Percentiles rank a stretch among this genome's conserved stretches.
Conservation (phyloP, 805 yeast species). For the Phaffomyces antillensis region DNA sequence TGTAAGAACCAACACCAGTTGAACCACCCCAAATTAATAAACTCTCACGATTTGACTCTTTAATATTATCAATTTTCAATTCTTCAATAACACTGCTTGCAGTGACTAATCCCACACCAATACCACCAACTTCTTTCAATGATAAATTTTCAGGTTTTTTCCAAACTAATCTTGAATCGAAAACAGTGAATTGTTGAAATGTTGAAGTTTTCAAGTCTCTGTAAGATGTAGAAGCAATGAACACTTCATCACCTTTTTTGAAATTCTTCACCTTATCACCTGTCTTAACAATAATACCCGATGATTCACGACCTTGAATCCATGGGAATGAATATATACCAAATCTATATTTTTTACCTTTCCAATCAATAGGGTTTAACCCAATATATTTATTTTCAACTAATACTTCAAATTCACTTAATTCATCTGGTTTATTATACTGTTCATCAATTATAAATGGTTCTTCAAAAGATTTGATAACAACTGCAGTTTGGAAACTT, state of each 20-base stretch:
- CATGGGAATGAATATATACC: conserved; percentile 43
- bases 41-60: conserved; percentile 9
- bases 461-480: conserved; percentile 22
- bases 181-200: conserved; percentile 38
- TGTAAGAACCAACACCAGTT: conserved; percentile 38
- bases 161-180: conserved; percentile 40
- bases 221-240: conserved; percentile 40
- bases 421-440: conserved; percentile 18
- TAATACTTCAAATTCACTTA: conserved; percentile 24
- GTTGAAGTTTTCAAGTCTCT: conserved; percentile 40
- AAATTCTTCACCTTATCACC: conserved; percentile 30
- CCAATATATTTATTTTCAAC: conserved; percentile 32
- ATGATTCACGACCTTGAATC: conserved; percentile 42
- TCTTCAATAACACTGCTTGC: conserved; percentile 31
- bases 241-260: conserved; percentile 31
- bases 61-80: conserved; percentile 12
- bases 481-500: conserved; percentile 19
- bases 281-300: conserved; percentile 31
- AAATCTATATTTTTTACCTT: conserved; percentile 37
- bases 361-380: conserved; percentile 44
- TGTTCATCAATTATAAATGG: conserved; percentile 16
- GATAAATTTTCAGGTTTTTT: conserved; percentile 30
- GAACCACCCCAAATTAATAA: conserved; percentile 43
- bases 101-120: conserved; percentile 43
- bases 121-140: conserved; percentile 35